A percentile compares a stretch with the other conserved stretches of the same genome.
Evolutionary conservation across 768 basidiomycete species (phyloP).

Genomic region (Amanita rimosa): DNA sequence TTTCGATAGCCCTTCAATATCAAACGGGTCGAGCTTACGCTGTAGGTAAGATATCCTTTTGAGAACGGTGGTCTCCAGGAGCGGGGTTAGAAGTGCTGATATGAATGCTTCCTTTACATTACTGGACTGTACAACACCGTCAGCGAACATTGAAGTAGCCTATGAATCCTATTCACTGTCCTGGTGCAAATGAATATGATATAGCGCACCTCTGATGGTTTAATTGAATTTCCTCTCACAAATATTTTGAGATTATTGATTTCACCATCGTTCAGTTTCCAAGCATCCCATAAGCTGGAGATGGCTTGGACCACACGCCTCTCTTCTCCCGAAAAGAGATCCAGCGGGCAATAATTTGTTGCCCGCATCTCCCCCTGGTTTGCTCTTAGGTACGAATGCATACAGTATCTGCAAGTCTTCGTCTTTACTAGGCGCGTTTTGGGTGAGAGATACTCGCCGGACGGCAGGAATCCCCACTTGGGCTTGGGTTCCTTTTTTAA

Average conservation of each 20-base stretch:
- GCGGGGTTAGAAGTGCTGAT: constrained; percentile 32
- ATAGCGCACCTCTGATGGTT: constrained; percentile 42
- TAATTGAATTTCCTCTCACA: constrained; percentile 46
- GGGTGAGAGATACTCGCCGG: constrained; percentile 43
- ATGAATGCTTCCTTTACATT: constrained; percentile 35
- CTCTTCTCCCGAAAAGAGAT: constrained; percentile 70
- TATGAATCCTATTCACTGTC: constrained; percentile 8
- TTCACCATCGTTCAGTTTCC: constrained; percentile 52
- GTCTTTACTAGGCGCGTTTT: constrained; percentile 50
- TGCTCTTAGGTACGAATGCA: constrained; percentile 59
- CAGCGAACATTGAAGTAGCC: constrained; percentile 19
- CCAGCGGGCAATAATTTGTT: constrained; percentile 74
- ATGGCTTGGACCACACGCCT: constrained; percentile 55
- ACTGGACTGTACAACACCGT: constrained; percentile 8
- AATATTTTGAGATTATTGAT: constrained; percentile 83
- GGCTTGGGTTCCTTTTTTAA: constrained; percentile 39
- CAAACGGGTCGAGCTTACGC: constrained; percentile 66
- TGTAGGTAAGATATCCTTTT: constrained; percentile 49
- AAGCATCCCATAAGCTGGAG: constrained; percentile 58
- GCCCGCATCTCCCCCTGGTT: constrained; percentile 24
- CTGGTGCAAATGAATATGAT: not conserved
- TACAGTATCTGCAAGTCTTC: constrained; percentile 78
- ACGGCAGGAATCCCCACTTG: constrained; percentile 94
- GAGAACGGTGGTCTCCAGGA: constrained; percentile 44
- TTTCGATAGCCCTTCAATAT: constrained; percentile 69